Base-by-base conservation (phyloP, 2,329 filamentous ascomycete genomes). In the Trichoderma atroviride region DNA sequence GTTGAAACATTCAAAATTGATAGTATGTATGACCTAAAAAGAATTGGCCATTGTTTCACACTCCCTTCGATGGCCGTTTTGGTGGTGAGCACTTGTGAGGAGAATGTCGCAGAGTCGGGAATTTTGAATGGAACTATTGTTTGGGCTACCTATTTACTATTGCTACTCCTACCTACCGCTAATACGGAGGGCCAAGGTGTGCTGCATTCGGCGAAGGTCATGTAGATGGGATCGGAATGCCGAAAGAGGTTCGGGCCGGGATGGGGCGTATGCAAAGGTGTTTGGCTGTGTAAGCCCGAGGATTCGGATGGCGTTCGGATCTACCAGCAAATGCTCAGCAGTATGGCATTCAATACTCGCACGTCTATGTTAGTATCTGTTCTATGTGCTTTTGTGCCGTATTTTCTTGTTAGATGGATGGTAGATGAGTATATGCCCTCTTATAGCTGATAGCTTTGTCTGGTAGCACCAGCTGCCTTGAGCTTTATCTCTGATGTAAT, bases 231-330 rank as follows among this genome's bases (percentile, higher is more conserved):
- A 57, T 57, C 37, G 63, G 63, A 59, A 47, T 50, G 22, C 63
- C 63, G 63, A 59, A 67, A 67, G 37, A 67, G 63, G 63, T 22
- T 59, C 63, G 63, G 63, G 40, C 63, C 63, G 63, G 55, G 55
- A 52, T 52, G 55, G 55, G 53, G 37, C 37, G 9, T 35, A 4
- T 59, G 35, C 35, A 13, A 29, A 35, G 19, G 40, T 43, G 3
- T n/a, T 59, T 57, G 16, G 43, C 14, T 22, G n/a, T 52, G 19
- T 16, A 40, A 43, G 63, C 37, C 53, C 53, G 53, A 58, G 27
- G 35, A 29, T 24, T 52, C 10, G 53, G 40, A 37, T 52, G 37
- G 22, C 16, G 60, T 4, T 47, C 50, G 9, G 47, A 50, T 50
- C 47, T 50, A 43, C 7, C 3, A 19, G 19, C 6, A 19, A 4